phyloP scores from a whole-genome alignment of 2,329 filamentous ascomycete species.

The Phialocephala sp. region DNA sequence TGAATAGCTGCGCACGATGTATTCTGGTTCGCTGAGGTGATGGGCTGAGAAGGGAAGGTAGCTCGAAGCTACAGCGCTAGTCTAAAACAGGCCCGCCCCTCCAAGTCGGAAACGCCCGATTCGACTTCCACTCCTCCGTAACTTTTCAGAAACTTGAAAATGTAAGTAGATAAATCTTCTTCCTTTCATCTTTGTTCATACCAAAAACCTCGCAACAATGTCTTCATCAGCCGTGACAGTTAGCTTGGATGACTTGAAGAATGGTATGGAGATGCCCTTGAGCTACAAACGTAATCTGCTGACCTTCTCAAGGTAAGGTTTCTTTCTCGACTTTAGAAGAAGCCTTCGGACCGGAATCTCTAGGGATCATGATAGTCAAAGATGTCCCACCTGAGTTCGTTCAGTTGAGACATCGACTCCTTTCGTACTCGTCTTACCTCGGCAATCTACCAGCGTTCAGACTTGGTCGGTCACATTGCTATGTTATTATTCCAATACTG shows the following conservation, averaged over 20 bases:
- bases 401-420: conserved; percentile 71
- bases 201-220: conserved; percentile 28
- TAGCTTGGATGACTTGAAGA: conserved; percentile 64
- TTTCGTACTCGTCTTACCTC: conserved; percentile 89
- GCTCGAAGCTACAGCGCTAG: conserved; percentile 12
- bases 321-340: conserved; percentile 71
- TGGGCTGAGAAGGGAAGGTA: conserved; percentile 4
- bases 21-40: not conserved
- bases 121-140: conserved; percentile 16
- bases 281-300: conserved; percentile 20
- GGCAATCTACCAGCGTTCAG: conserved; percentile 76
- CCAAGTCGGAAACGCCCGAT: conserved; percentile 11
- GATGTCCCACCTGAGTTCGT: conserved; percentile 77
- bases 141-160: conserved; percentile 13
- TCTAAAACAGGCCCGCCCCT: conserved; percentile 19
- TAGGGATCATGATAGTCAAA: conserved; percentile 93
- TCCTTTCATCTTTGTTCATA: not conserved
- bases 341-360: conserved; percentile 87
- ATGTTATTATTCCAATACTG: conserved; percentile 17
- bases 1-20: conserved; percentile 30
- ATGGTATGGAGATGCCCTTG: conserved; percentile 49
- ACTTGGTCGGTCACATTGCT: conserved; percentile 61
- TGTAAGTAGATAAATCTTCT: conserved; percentile 13
- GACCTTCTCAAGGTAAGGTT: conserved; percentile 59
- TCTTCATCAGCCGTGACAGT: conserved; percentile 51